phyloP scores from a whole-genome alignment of 306 rosid genomes.

The Quercus parvula region DNA sequence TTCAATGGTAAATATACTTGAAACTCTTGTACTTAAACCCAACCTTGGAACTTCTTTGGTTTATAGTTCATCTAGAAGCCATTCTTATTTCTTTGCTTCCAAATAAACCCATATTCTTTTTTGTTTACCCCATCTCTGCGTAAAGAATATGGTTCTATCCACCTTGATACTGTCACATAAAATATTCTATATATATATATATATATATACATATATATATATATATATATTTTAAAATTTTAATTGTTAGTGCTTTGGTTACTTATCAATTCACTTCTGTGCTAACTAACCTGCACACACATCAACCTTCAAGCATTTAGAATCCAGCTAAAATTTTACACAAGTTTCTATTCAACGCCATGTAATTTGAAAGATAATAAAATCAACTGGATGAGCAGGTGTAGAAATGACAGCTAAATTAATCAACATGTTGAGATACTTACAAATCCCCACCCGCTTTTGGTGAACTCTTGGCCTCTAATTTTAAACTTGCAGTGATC shows the following conservation, averaged over 20 bases:
- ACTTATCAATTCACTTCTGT: background rate
- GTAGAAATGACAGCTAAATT: background rate
- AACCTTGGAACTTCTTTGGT: too few relatives aligned
- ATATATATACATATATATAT: background rate
- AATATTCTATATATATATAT: too few relatives aligned
- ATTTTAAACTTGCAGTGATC: constrained; percentile 36
- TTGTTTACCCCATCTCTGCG: too few relatives aligned
- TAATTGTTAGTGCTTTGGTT: background rate
- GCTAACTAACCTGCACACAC: background rate
- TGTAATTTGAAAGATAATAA: background rate
- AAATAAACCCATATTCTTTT: too few relatives aligned
- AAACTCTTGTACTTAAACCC: too few relatives aligned
- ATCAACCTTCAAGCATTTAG: background rate
- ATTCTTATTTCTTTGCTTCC: too few relatives aligned
- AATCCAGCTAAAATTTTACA: background rate
- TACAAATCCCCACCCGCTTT: constrained; percentile 60
- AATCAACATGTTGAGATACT: constrained; percentile 21
- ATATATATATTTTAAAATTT: background rate
- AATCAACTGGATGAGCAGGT: background rate
- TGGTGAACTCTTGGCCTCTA: constrained; percentile 44
- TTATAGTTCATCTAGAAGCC: too few relatives aligned
- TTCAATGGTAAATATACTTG: too few relatives aligned
- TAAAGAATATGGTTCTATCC: background rate
- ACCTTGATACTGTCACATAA: background rate
- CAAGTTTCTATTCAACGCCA: background rate